Percentiles rank a stretch among this genome's conserved stretches.
phyloP scores from a whole-genome alignment of 768 basidiomycete species.

The Hortiboletus campestris region DNA sequence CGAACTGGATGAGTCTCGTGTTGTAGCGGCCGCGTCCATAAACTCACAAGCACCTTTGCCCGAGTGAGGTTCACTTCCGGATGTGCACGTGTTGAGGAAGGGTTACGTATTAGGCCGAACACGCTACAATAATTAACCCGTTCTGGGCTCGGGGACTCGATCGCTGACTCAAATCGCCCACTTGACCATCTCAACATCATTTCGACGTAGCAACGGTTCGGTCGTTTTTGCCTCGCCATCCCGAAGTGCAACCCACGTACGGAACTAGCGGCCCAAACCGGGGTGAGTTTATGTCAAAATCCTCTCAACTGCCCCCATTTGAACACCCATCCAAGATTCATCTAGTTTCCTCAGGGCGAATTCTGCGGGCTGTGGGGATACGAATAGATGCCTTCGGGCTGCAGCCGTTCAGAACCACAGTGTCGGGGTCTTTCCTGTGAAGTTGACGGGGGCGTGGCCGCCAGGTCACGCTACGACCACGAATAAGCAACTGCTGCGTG shows the following conservation, averaged over 20 bases:
- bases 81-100: slow-evolving; percentile 24
- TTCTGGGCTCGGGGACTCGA: slow-evolving; percentile 28
- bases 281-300: slow-evolving; percentile 24
- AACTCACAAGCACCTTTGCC: slow-evolving; percentile 11
- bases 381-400: slow-evolving; percentile 23
- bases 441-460: slow-evolving; percentile 17
- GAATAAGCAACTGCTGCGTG: slow-evolving; percentile 19
- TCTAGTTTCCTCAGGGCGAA: slow-evolving; percentile 23
- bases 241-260: slow-evolving; percentile 6
- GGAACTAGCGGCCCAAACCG: slow-evolving; percentile 12
- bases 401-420: slow-evolving; percentile 12
- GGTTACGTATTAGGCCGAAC: slow-evolving; percentile 25
- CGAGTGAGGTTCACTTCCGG: slow-evolving; percentile 24
- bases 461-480: slow-evolving; percentile 14
- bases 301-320: slow-evolving; percentile 14
- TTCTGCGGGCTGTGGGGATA: slow-evolving; percentile 24
- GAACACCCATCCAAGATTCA: slow-evolving; percentile 15
- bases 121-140: slow-evolving; percentile 22
- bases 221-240: slow-evolving; percentile 7
- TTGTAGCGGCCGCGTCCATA: slow-evolving; percentile 12
- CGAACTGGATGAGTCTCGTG: slow-evolving; percentile 16
- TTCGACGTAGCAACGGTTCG: slow-evolving; percentile 26
- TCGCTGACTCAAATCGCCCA: slow-evolving; percentile 26
- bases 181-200: slow-evolving; percentile 12
- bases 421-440: slow-evolving; percentile 21